Evolutionary conservation across 2,329 filamentous ascomycete species (phyloP), one percentile per base, ranked within the genome.

Genomic region (Colletotrichum sansevieriae): DNA sequence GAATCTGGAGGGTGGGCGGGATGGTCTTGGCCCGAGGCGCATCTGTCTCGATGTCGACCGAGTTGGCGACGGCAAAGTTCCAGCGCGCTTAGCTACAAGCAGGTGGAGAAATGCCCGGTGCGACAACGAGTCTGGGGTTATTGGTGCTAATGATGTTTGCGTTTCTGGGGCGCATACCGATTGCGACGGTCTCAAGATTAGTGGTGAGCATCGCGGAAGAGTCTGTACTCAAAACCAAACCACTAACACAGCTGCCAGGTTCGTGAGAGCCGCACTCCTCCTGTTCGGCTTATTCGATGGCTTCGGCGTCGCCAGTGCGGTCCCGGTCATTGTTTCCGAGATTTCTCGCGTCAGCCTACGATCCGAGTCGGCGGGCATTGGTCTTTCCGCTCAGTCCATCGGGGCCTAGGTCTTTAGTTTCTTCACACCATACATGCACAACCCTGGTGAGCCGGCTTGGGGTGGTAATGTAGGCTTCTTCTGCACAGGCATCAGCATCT

Each of bases 21-120:
- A 2, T 79, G 60, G 1, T 82, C 76, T 4, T 81, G 76, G 39
- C 57, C 71, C 69, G 73, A 3, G 64, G 68, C 41, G 43, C 56
- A 13, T 68, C 70, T 20, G 20, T 35, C 13, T 74, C 70, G 10
- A 67, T 55, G 62, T 73, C 63, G 11, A 22, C 6, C 3, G 56
- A 55, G 12, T 39, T 18, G 7, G 69, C 60, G 7, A 73, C 11
- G 5, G 68, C 61, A 52, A 74, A 75, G 66, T 74, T 75, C 73
- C 73, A 75, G n/a, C 25, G 25, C 5, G 25, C 25, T 54, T 39
- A 37, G 29, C 13, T 13, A 15, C 10, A 22, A 22, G 22, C 3
- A 3, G 22, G n/a, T 15, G 2, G 15, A 0, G 18, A 12, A 2
- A 35, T 54, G 12, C 4, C 6, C 51, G 18, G 5, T 29, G 25